Base-by-base conservation (phyloP, 2,329 filamentous ascomycete species). In the Zarea fungicola region DNA sequence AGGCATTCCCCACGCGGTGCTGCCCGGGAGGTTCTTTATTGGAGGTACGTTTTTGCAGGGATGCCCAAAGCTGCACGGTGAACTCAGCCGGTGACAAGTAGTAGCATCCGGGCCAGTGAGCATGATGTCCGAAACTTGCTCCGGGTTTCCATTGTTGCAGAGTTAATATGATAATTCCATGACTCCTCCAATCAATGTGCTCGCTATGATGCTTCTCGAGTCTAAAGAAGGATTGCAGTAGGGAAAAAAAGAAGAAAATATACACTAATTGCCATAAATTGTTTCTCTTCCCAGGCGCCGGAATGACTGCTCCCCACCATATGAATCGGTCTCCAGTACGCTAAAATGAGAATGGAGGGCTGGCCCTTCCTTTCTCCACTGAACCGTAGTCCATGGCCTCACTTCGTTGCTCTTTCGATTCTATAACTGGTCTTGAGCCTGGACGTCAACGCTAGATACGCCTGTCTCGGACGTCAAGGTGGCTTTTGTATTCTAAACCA, bases 21-120 rank as follows among this genome's bases (percentile, higher is more conserved):
- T 39, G 43, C 22, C 34, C 23, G 34, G 11, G 34, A 5, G 7
- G 31, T 4, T 13, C 13, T 25, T 23, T 8, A n/a, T 40, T 26
- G 16, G 22, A 9, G 29, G 45, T 29, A 29, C 29, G n/a, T 39
- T 37, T 34, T n/a, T 46, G 36, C 45, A 48, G 25, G 16, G n/a
- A 26, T 39, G 43, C n/a, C 25, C 26, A 14, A 25, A 23, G 11
- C 36, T 34, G 7, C n/a, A 18, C n/a, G 22, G 29, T 8, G 3
- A 40, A 8, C 6, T 32, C 26, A 29, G 41, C 28, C 14, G 6
- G 5, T 35, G 23, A 26, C 9, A 5, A 29, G 25, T 25, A 22
- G 36, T 25, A 22, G 36, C n/a, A 25, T 46, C 25, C 13, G n/a
- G 31, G 31, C 26, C 21, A 1, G 19, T 13, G 11, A 37, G 21